Evolutionary conservation across 352 stramenopile genomes (phyloP), one percentile per base, ranked within the genome.

Genomic region (Blastocystis sp.): DNA sequence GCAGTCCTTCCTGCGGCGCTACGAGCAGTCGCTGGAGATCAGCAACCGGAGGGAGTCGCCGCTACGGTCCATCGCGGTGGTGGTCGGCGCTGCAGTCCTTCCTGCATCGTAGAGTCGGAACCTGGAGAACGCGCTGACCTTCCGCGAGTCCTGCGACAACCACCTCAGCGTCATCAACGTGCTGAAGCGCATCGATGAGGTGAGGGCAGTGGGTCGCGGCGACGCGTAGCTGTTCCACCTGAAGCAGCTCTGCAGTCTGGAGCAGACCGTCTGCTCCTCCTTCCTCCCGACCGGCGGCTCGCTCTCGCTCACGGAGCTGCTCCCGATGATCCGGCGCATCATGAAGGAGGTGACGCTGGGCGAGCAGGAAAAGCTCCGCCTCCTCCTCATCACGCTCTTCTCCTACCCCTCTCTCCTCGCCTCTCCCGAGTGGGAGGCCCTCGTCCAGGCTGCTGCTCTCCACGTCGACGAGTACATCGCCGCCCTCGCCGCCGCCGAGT

Each of bases 161-260:
- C 74, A 84, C 61, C 34, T 84, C 19, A 84, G 60, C 48, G 74
- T 69, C 0, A 62, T 84, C 21, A 84, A 84, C 45, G 74, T 84
- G 40, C 42, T 84, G 17, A 84, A 38, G 65, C 74, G 74, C 38
- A 84, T 84, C 21, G 74, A 84, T 9, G 57, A 84, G 19, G 74
- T 84, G 21, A 21, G 3, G 4, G 45, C 21, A 14, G 38, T 42
- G 14, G 17, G 17, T 38, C 40, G 4, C 66, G 14, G 21, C 45
- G 3, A 65, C 38, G 9, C 9, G 3, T 64, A 84, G 74, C 74
- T 84, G 7, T 84, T 68, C 54, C 74, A 84, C 42, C 40, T 84
- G 17, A 84, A 84, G 54, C 74, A 84, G 74, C 74, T 84, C 6
- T 84, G 74, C 74, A 68, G 48, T 45, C 61, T 84, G 11, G 74